A percentile compares a stretch with the other conserved stretches of the same genome.
phyloP scores from a whole-genome alignment of 805 yeast species.

The Scheffersomyces stipitis region DNA sequence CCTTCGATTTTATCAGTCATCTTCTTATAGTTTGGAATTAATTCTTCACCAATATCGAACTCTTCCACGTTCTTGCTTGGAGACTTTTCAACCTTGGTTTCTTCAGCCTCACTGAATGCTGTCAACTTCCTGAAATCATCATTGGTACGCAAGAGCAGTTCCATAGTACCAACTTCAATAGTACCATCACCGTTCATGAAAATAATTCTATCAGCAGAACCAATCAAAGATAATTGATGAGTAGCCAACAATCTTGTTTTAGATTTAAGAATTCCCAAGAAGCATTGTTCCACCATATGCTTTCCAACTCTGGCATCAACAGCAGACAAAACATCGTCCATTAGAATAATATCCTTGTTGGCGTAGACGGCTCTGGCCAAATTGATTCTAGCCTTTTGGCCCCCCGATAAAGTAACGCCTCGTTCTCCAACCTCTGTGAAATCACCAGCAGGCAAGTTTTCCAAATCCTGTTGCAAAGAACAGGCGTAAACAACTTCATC shows the following conservation, averaged over 20 bases:
- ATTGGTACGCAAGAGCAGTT: slow-evolving; percentile 17
- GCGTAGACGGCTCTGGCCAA: slow-evolving; percentile 38
- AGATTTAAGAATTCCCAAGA: slow-evolving; percentile 24
- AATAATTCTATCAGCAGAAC: slow-evolving; percentile 30
- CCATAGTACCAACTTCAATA: slow-evolving; percentile 29
- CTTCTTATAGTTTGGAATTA: background rate
- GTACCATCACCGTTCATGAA: slow-evolving; percentile 33
- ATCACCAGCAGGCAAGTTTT: slow-evolving; percentile 34
- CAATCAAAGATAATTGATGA: slow-evolving; percentile 35
- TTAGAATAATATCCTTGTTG: slow-evolving; percentile 25
- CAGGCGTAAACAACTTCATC: slow-evolving; percentile 28
- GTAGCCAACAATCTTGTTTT: slow-evolving; percentile 39
- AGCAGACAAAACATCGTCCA: slow-evolving; percentile 38
- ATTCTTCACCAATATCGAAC: background rate
- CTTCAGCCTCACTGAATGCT: slow-evolving; percentile 1
- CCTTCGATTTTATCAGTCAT: background rate
- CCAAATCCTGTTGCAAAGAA: slow-evolving; percentile 31
- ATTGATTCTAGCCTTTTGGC: slow-evolving; percentile 37
- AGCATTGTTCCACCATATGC: slow-evolving; percentile 33
- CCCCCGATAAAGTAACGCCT: slow-evolving; percentile 39
- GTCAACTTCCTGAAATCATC: slow-evolving; percentile 4
- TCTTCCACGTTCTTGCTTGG: background rate
- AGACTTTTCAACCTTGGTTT: background rate
- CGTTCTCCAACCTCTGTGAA: slow-evolving; percentile 38
- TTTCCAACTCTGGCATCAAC: slow-evolving; percentile 40